Evolutionary conservation across 345 rosid genomes (phyloP).

Genomic region (Hirschfeldia incana): DNA sequence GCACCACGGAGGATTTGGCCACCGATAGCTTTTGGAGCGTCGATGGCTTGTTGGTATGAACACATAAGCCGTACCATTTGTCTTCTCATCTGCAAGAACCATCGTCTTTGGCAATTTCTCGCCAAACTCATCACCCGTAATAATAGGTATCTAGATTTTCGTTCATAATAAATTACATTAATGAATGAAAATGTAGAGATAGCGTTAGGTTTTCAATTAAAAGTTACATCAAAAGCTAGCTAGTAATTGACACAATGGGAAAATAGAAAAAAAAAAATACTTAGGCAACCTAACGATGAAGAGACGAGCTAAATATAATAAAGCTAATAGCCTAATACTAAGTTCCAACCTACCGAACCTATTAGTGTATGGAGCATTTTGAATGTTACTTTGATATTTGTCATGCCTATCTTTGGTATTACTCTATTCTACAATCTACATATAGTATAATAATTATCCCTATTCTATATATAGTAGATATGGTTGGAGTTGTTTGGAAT

Average conservation of each 20-base stretch:
- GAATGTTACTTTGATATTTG: constrained; percentile 3
- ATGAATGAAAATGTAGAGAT: not conserved
- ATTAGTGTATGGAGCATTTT: constrained; percentile 1
- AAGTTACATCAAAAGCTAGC: constrained; percentile 13
- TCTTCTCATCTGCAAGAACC: constrained; percentile 84
- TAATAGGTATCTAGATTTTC: constrained; percentile 50
- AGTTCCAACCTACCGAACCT: constrained; percentile 32
- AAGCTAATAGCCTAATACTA: not conserved
- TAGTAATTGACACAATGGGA: not conserved
- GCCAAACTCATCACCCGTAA: constrained; percentile 71
- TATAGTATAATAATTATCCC: constrained; percentile 6
- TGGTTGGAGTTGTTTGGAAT: constrained; percentile 7
- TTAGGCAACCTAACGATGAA: constrained; percentile 33
- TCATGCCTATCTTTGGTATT: constrained; percentile 4
- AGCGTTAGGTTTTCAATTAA: not conserved
- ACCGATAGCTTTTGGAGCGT: constrained; percentile 70
- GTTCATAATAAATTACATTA: not conserved
- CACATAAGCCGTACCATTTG: constrained; percentile 82
- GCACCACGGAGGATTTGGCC: constrained; percentile 96
- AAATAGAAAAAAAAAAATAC: not conserved
- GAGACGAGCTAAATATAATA: not conserved
- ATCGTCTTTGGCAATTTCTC: constrained; percentile 86
- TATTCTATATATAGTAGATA: not conserved
- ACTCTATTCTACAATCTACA: not conserved
- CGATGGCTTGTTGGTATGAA: constrained; percentile 95